Conservation (phyloP, 768 basidiomycete species). For the Boletus reticulatus region DNA sequence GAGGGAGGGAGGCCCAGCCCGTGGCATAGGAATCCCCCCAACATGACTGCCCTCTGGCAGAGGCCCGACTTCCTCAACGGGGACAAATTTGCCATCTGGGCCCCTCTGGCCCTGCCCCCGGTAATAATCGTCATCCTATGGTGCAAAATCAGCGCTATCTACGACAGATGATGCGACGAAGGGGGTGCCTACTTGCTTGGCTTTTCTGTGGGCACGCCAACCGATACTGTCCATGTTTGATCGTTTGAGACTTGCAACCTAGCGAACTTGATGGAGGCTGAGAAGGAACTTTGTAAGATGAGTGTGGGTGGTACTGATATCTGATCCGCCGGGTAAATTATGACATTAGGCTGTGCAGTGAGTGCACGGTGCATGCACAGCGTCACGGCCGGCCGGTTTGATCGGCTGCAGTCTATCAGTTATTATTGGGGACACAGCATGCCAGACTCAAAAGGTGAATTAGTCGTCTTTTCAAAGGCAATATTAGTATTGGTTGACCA, state of each 20-base stretch:
- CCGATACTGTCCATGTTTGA: slow-evolving; percentile 69
- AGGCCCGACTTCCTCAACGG: slow-evolving; percentile 59
- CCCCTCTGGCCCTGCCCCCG: slow-evolving; percentile 34
- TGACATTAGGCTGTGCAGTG: no score
- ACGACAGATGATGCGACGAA: neutral
- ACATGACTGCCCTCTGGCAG: slow-evolving; percentile 56
- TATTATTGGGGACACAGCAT: no score
- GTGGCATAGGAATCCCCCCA: slow-evolving; percentile 50
- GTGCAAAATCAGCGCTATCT: slow-evolving; percentile 14
- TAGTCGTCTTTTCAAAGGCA: neutral
- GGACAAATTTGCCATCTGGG: slow-evolving; percentile 48
- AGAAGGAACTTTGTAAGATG: neutral
- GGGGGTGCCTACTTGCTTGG: slow-evolving; percentile 44
- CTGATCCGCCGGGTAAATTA: no score
- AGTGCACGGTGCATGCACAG: no score
- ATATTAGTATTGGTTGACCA: neutral
- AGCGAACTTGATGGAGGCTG: neutral
- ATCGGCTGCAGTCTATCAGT: no score
- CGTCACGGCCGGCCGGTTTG: no score
- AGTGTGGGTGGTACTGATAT: neutral
- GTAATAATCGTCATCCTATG: slow-evolving; percentile 32
- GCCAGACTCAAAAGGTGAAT: no score
- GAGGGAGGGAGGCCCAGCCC: slow-evolving; percentile 37
- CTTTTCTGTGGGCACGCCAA: slow-evolving; percentile 69
- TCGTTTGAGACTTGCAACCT: neutral